These are phyloP conservation scores for Serendipita vermifera DNA, from an alignment of 768 basidiomycete genomes.

Conservation along the genomic window DNA sequence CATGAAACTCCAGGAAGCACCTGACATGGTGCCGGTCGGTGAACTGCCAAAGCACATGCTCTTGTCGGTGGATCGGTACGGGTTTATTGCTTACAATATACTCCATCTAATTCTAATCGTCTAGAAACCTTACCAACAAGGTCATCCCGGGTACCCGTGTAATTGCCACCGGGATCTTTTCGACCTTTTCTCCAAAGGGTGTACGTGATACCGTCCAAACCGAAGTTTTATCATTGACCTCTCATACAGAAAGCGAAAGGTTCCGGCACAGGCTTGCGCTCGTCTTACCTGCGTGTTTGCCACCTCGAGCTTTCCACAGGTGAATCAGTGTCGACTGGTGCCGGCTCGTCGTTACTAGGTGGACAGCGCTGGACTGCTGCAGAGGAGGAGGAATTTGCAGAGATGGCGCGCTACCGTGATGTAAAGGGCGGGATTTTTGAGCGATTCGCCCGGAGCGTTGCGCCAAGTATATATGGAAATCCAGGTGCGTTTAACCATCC, in stretches of 20 bases:
- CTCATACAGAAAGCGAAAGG: constrained; percentile 42
- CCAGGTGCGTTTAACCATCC: constrained; percentile 44
- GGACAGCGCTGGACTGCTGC: constrained; percentile 83
- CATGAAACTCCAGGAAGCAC: constrained; percentile 94
- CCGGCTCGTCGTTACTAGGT: constrained; percentile 68
- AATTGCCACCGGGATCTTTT: constrained; percentile 91
- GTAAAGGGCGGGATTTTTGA: constrained; percentile 77
- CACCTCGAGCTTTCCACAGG: constrained; percentile 74
- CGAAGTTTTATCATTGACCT: neutral
- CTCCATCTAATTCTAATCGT: neutral
- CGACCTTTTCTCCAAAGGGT: constrained; percentile 81
- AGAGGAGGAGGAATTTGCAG: constrained; percentile 92
- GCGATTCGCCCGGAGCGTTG: constrained; percentile 84
- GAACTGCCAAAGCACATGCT: constrained; percentile 93
- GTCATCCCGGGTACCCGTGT: constrained; percentile 95
- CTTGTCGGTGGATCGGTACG: constrained; percentile 65
- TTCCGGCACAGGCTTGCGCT: constrained; percentile 75
- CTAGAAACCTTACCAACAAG: constrained; percentile 65
- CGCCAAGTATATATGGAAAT: constrained; percentile 93
- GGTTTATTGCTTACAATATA: too few species aligned
- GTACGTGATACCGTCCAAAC: constrained; percentile 31
- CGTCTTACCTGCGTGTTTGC: constrained; percentile 85
- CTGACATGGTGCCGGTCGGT: constrained; percentile 99
- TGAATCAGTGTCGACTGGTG: constrained; percentile 29
- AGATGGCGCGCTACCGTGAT: constrained; percentile 50